Percentiles rank a stretch among this genome's conserved stretches.
Evolutionary conservation across 1,284 basidiomycete genomes (phyloP).

Genomic region (Sporisorium graminicola): DNA sequence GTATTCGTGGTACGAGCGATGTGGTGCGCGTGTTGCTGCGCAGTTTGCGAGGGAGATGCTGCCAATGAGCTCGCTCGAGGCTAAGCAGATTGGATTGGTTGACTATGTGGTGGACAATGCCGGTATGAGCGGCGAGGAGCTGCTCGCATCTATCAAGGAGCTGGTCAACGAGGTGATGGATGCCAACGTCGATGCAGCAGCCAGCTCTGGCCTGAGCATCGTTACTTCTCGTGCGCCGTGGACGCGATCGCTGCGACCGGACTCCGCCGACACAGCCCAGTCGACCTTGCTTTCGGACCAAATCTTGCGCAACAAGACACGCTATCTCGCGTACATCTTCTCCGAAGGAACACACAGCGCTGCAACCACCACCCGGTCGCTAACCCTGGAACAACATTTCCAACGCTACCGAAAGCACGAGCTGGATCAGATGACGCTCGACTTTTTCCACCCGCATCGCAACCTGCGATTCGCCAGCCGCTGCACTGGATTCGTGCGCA

Average conservation of each 20-base stretch:
- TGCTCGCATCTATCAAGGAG: slow-evolving; percentile 30
- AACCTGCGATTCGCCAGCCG: slow-evolving; percentile 71
- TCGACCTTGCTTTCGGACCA: slow-evolving; percentile 56
- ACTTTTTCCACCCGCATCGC: slow-evolving; percentile 70
- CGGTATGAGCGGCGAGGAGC: slow-evolving; percentile 6
- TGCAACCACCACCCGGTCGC: slow-evolving; percentile 3
- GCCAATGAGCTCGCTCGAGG: slow-evolving; percentile 69
- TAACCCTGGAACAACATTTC: slow-evolving; percentile 32
- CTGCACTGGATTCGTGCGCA: slow-evolving; percentile 71
- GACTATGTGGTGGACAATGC: slow-evolving; percentile 45
- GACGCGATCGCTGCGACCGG: slow-evolving; percentile 53
- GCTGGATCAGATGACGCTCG: slow-evolving; percentile 72
- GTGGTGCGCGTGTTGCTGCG: slow-evolving; percentile 67
- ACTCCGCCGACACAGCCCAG: slow-evolving; percentile 7
- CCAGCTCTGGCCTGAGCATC: not conserved
- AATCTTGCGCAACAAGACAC: slow-evolving; percentile 66
- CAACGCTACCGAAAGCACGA: slow-evolving; percentile 71
- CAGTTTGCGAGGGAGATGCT: slow-evolving; percentile 70
- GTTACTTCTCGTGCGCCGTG: slow-evolving; percentile 43
- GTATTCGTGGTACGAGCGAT: slow-evolving; percentile 71
- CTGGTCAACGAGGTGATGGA: slow-evolving; percentile 52
- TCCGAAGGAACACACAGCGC: slow-evolving; percentile 28
- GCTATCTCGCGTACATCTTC: slow-evolving; percentile 59
- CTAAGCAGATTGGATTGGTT: slow-evolving; percentile 42
- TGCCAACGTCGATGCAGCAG: slow-evolving; percentile 14